Conservation (phyloP, 2,329 filamentous ascomycete genomes). For the Microdochium trichocladiopsis region DNA sequence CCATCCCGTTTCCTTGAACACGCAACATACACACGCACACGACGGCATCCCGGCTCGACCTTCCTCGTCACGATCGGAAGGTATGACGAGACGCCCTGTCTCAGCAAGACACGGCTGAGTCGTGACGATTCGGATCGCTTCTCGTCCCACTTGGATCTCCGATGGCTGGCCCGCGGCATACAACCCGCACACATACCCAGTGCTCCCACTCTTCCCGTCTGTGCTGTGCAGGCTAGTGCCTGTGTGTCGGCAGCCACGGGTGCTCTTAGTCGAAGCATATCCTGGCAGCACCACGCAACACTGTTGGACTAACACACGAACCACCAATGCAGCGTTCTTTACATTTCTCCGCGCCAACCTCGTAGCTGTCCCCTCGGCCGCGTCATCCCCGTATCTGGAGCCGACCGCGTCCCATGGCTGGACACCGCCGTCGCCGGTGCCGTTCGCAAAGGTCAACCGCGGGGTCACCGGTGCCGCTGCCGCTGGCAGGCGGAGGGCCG, state of each 20-base stretch:
- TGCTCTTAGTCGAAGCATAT: conserved; percentile 1
- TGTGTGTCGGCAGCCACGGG: not conserved
- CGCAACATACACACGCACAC: too few relatives aligned
- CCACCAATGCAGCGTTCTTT: conserved; percentile 63
- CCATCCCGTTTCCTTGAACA: too few relatives aligned
- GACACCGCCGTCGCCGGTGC: conserved; percentile 26
- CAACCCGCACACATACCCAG: too few relatives aligned
- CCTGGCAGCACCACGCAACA: not conserved
- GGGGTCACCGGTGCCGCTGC: conserved; percentile 18
- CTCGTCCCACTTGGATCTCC: too few relatives aligned
- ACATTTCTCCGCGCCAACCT: conserved; percentile 76
- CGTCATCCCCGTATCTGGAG: conserved; percentile 58
- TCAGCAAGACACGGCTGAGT: too few relatives aligned
- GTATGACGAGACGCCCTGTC: too few relatives aligned
- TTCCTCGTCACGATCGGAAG: too few relatives aligned
- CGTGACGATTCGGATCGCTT: too few relatives aligned
- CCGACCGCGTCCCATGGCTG: conserved; percentile 36
- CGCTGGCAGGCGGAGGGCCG: conserved; percentile 10
- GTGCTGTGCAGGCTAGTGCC: not conserved
- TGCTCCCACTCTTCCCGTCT: too few relatives aligned
- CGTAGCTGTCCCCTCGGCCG: conserved; percentile 53
- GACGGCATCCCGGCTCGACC: too few relatives aligned
- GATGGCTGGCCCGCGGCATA: too few relatives aligned
- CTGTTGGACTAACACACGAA: conserved; percentile 6
- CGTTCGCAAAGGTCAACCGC: conserved; percentile 28